phyloP scores from a whole-genome alignment of 805 yeast species.

The Metschnikowia gelsemii region DNA sequence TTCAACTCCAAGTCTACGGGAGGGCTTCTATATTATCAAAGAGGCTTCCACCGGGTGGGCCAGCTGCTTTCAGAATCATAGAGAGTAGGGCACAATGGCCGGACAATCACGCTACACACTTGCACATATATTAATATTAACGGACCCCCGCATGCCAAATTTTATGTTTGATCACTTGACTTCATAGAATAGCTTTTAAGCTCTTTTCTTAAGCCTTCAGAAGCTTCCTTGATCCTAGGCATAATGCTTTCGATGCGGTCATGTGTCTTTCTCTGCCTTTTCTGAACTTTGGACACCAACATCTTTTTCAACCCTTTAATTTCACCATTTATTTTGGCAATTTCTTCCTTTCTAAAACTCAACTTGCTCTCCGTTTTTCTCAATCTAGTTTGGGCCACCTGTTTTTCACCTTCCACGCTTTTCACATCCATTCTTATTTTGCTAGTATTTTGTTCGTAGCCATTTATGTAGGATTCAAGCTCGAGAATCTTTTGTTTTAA shows the following conservation, averaged over 20 bases:
- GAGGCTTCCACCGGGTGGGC: slow-evolving; percentile 54
- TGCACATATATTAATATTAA: neutral
- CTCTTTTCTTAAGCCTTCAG: slow-evolving; percentile 20
- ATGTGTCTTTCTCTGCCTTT: slow-evolving; percentile 27
- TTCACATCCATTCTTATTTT: slow-evolving; percentile 25
- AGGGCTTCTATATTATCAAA: slow-evolving; percentile 64
- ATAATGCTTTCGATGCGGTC: slow-evolving; percentile 39
- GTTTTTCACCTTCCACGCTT: slow-evolving; percentile 24
- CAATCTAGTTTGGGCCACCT: slow-evolving; percentile 24
- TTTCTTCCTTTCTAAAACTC: slow-evolving; percentile 27
- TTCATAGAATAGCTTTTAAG: slow-evolving; percentile 6
- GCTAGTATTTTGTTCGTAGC: slow-evolving; percentile 27
- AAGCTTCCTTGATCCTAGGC: slow-evolving; percentile 30
- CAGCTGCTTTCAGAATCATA: slow-evolving; percentile 25
- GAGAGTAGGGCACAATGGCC: neutral
- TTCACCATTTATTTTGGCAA: slow-evolving; percentile 25
- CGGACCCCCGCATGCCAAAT: neutral
- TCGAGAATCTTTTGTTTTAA: slow-evolving; percentile 24
- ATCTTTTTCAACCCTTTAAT: slow-evolving; percentile 29
- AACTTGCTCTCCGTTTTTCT: slow-evolving; percentile 29
- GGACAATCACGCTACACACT: neutral
- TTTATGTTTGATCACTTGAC: neutral
- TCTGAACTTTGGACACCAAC: slow-evolving; percentile 26
- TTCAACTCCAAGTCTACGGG: slow-evolving; percentile 41
- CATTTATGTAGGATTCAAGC: slow-evolving; percentile 24